A percentile compares a stretch with the other conserved stretches of the same genome.
phyloP scores from a whole-genome alignment of 2,329 filamentous ascomycete species.

The Setomelanomma holmii region DNA sequence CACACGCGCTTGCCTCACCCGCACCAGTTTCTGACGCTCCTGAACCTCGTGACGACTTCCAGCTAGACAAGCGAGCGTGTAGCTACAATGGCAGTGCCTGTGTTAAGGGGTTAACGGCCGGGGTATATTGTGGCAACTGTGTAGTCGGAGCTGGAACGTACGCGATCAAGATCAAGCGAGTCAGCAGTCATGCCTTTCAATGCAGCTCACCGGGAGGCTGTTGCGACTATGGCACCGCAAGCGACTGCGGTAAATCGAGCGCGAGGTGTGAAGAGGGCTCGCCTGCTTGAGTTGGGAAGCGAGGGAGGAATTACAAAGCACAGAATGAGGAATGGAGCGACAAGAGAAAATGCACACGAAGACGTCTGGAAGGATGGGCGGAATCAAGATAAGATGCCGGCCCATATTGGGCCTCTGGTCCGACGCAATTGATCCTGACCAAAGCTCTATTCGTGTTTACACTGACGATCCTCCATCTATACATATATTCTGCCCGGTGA shows the following conservation, averaged over 20 bases:
- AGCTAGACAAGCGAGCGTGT: background rate
- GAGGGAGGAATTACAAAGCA: no score
- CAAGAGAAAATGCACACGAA: no score
- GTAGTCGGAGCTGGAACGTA: conserved; percentile 13
- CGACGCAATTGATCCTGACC: no score
- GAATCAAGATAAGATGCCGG: no score
- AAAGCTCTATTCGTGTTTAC: conserved; percentile 15
- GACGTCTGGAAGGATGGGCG: no score
- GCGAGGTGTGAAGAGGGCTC: conserved; percentile 9
- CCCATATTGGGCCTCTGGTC: no score
- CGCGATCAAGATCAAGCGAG: conserved; percentile 9
- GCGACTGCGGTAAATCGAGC: conserved; percentile 7
- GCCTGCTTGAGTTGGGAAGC: background rate
- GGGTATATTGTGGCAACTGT: conserved; percentile 11
- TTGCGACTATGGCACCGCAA: conserved; percentile 11
- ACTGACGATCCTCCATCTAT: conserved; percentile 47
- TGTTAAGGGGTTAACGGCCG: conserved; percentile 6
- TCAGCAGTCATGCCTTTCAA: conserved; percentile 7
- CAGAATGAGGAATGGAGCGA: background rate
- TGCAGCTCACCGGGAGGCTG: conserved; percentile 7
- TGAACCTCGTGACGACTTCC: background rate
- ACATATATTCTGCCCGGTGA: conserved; percentile 48
- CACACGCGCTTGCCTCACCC: background rate
- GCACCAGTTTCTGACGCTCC: background rate
- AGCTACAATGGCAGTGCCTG: conserved; percentile 11